phyloP scores from a whole-genome alignment of 78 protist species.

The Dictyostelium brefeldianum region DNA sequence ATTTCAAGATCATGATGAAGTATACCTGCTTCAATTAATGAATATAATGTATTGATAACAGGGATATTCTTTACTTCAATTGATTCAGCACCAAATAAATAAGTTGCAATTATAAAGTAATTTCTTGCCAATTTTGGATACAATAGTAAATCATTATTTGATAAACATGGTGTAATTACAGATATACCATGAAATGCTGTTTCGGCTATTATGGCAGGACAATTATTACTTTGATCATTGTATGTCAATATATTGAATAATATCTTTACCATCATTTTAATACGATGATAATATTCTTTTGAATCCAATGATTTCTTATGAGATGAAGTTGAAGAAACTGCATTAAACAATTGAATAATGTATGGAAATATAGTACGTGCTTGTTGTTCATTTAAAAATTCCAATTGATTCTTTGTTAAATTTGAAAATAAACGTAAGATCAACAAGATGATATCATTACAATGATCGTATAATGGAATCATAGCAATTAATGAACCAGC shows the following conservation, averaged over 20 bases:
- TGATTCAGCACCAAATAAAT: slow-evolving; percentile 9
- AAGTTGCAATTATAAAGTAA: slow-evolving; percentile 27
- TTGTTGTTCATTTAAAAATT: slow-evolving; percentile 4
- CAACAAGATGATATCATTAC: slow-evolving; percentile 21
- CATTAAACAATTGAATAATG: slow-evolving; percentile 21
- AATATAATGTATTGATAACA: background rate
- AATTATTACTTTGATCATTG: slow-evolving; percentile 29
- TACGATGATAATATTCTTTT: slow-evolving; percentile 58
- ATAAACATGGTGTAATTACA: slow-evolving; percentile 44
- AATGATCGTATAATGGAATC: slow-evolving; percentile 60
- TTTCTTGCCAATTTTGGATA: slow-evolving; percentile 52
- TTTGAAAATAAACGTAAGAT: slow-evolving; percentile 31
- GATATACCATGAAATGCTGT: slow-evolving; percentile 31
- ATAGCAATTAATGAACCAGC: background rate
- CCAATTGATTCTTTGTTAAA: slow-evolving; percentile 37
- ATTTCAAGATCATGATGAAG: slow-evolving; percentile 62
- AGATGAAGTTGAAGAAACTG: background rate
- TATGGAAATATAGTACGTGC: slow-evolving; percentile 7
- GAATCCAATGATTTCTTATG: slow-evolving; percentile 7
- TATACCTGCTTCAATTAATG: slow-evolving; percentile 57
- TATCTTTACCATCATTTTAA: slow-evolving; percentile 48
- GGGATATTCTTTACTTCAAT: slow-evolving; percentile 39
- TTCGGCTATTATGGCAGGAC: background rate
- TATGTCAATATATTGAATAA: slow-evolving; percentile 19
- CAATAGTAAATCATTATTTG: slow-evolving; percentile 47